phyloP scores from a whole-genome alignment of 805 yeast genomes.

The Hanseniaspora lachancei region DNA sequence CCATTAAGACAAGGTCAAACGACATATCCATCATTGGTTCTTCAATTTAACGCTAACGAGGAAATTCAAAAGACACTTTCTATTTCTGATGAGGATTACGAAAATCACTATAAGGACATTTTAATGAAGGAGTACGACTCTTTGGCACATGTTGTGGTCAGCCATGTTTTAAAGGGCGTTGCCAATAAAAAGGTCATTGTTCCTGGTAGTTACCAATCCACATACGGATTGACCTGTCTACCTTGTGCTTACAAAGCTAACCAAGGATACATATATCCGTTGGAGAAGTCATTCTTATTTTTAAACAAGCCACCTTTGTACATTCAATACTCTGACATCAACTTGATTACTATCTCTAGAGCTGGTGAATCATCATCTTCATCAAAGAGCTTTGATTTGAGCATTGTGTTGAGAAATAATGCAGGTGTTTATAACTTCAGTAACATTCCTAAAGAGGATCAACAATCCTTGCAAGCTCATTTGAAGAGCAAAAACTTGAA shows the following conservation, averaged over 20 bases:
- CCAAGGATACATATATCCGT: slow-evolving; percentile 86
- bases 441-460: slow-evolving; percentile 82
- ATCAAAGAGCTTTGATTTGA: slow-evolving; percentile 86
- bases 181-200: slow-evolving; percentile 73
- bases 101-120: slow-evolving; percentile 59
- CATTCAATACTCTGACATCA: slow-evolving; percentile 74
- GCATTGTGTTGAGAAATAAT: slow-evolving; percentile 54
- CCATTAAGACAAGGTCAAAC: slow-evolving; percentile 98
- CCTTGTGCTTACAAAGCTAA: slow-evolving; percentile 87
- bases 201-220: slow-evolving; percentile 71
- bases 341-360: slow-evolving; percentile 70
- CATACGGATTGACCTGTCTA: slow-evolving; percentile 71
- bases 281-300: slow-evolving; percentile 80
- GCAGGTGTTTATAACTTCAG: slow-evolving; percentile 70
- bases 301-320: slow-evolving; percentile 89
- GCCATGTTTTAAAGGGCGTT: slow-evolving; percentile 79
- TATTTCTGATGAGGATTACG: slow-evolving; percentile 68
- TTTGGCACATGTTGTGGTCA: slow-evolving; percentile 71
- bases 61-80: slow-evolving; percentile 83
- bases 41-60: slow-evolving; percentile 83
- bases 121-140: slow-evolving; percentile 66
- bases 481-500: slow-evolving; percentile 63
- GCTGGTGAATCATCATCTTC: slow-evolving; percentile 65
- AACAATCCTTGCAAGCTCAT: slow-evolving; percentile 59
- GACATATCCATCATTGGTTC: slow-evolving; percentile 77